phyloP scores from a whole-genome alignment of 768 basidiomycete genomes.

The Hygrophoropsis aurantiaca region DNA sequence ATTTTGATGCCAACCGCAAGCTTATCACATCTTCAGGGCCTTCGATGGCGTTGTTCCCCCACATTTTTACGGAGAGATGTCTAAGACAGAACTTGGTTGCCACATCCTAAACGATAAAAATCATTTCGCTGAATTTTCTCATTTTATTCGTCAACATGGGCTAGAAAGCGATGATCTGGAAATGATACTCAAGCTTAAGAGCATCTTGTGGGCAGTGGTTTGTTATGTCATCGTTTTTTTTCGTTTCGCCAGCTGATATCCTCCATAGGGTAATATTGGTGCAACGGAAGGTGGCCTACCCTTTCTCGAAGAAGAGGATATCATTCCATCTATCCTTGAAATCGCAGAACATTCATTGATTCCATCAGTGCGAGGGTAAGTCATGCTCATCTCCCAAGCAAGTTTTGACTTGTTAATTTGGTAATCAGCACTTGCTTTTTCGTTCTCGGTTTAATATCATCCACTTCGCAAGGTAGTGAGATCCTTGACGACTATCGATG shows the following conservation, averaged over 20 bases:
- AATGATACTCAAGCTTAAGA: conserved; percentile 87
- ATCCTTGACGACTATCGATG: conserved; percentile 90
- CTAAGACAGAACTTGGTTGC: conserved; percentile 94
- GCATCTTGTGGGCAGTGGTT: conserved; percentile 95
- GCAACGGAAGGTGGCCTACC: conserved; percentile 88
- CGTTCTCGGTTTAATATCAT: conserved; percentile 89
- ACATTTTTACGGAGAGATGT: conserved; percentile 98
- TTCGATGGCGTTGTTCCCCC: conserved; percentile 89
- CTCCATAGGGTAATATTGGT: conserved; percentile 84
- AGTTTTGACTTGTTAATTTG: conserved; percentile 16
- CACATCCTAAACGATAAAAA: conserved; percentile 87
- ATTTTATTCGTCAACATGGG: conserved; percentile 85
- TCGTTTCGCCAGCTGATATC: conserved; percentile 1
- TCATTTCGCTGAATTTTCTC: conserved; percentile 87
- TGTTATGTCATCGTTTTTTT: conserved; percentile 28
- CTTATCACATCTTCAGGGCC: conserved; percentile 37
- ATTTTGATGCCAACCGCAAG: too few species aligned
- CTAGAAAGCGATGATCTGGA: conserved; percentile 82
- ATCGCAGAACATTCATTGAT: conserved; percentile 90
- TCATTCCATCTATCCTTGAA: conserved; percentile 85
- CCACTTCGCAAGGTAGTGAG: conserved; percentile 89
- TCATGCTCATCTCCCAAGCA: not conserved
- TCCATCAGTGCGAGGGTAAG: conserved; percentile 91
- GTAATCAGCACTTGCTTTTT: conserved; percentile 89
- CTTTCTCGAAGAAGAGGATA: conserved; percentile 93